Conservation (phyloP, 805 yeast genomes). For the Ogataea saltuana region DNA sequence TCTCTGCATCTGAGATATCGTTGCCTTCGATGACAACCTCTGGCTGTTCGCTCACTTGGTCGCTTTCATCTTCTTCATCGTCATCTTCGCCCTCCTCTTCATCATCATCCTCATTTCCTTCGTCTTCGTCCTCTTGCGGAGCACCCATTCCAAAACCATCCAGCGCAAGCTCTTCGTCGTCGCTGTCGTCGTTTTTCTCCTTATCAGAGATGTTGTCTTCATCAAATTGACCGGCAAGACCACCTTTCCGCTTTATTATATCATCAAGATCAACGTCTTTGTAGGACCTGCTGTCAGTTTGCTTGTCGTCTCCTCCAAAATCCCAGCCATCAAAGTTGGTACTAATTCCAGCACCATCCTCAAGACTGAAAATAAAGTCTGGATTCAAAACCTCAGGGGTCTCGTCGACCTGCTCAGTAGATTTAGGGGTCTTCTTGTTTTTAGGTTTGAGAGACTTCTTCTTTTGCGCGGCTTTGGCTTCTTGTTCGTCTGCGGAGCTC, state of each 20-base stretch:
- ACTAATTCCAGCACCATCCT: conserved; percentile 41
- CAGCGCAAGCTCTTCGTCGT: conserved; percentile 42
- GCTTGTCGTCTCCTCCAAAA: conserved; percentile 53
- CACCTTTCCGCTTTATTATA: conserved; percentile 85
- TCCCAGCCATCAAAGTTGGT: conserved; percentile 79
- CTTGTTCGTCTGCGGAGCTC: conserved; percentile 43
- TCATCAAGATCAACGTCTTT: conserved; percentile 84
- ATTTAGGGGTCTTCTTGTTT: conserved; percentile 33
- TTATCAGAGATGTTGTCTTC: conserved; percentile 37
- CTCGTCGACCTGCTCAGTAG: conserved; percentile 32
- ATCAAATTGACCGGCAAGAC: conserved; percentile 39
- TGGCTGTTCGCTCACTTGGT: conserved; percentile 34
- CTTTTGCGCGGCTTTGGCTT: conserved; percentile 20
- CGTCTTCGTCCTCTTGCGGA: conserved; percentile 31
- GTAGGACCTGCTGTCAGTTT: conserved; percentile 25
- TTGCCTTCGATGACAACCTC: conserved; percentile 27
- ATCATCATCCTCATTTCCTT: conserved; percentile 24
- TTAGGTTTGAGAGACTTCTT: conserved; percentile 28
- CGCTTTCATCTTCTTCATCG: conserved; percentile 37
- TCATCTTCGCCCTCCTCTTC: conserved; percentile 37
- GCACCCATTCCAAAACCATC: conserved; percentile 45
- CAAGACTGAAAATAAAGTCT: conserved; percentile 68
- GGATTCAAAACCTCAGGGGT: conserved; percentile 65
- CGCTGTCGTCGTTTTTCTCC: conserved; percentile 38
- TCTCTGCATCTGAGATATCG: conserved; percentile 26